phyloP scores from a whole-genome alignment of 495 filamentous ascomycete species.

The Penicillium bialowiezense region DNA sequence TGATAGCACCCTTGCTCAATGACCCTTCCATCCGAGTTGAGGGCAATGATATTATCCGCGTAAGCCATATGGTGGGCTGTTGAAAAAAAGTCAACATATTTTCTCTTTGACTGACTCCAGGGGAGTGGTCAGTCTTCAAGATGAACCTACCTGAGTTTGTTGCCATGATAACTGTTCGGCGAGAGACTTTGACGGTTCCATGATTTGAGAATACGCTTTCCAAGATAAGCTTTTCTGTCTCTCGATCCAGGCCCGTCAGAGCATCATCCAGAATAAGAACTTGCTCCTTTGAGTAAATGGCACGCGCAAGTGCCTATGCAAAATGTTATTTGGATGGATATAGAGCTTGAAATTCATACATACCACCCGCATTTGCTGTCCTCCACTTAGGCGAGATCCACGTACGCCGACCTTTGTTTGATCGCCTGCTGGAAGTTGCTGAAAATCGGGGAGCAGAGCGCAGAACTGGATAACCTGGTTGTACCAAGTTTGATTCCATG shows the following conservation, averaged over 20 bases:
- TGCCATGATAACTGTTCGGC: slow-evolving; percentile 24
- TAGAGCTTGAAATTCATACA: not conserved
- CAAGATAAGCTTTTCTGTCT: slow-evolving; percentile 35
- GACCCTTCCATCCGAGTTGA: slow-evolving; percentile 9
- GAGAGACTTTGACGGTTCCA: slow-evolving; percentile 20
- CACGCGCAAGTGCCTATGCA: slow-evolving; percentile 42
- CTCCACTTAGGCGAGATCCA: slow-evolving; percentile 64
- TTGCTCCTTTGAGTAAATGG: slow-evolving; percentile 52
- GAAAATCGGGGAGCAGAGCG: slow-evolving; percentile 57
- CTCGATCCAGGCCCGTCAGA: slow-evolving; percentile 51
- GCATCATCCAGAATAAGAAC: slow-evolving; percentile 53
- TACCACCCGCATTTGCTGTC: slow-evolving; percentile 60
- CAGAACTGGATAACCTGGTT: slow-evolving; percentile 54
- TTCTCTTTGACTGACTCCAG: too few relatives aligned
- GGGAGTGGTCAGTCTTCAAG: too few relatives aligned
- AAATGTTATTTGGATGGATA: not conserved
- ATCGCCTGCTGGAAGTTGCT: slow-evolving; percentile 57
- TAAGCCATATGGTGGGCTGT: slow-evolving; percentile 20
- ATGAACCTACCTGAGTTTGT: slow-evolving; percentile 27
- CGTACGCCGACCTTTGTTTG: slow-evolving; percentile 60
- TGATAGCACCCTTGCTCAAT: slow-evolving; percentile 14
- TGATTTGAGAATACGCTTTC: slow-evolving; percentile 24
- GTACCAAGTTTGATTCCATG: slow-evolving; percentile 56
- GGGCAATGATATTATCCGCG: slow-evolving; percentile 22
- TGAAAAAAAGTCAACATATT: not conserved